Evolutionary conservation across 495 filamentous ascomycete genomes (phyloP), one percentile per base, ranked within the genome.

Genomic region (Aspergillus hancockii): DNA sequence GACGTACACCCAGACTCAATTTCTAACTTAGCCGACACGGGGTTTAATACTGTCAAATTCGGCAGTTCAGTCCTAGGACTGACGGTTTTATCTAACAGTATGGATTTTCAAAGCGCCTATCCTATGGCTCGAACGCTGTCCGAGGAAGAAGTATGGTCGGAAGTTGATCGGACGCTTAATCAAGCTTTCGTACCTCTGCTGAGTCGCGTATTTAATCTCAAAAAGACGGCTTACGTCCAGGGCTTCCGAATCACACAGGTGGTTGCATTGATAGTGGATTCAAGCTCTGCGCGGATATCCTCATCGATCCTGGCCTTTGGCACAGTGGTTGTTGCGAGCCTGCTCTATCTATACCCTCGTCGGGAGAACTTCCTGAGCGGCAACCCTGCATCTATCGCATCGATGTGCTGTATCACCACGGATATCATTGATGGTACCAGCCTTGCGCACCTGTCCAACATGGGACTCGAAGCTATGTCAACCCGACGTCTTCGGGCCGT

Each of bases 341-440:
- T 56, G 4, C 41, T 46, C 30, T 56, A 56, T 22, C 28, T 32
- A 9, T 56, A 56, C 43, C 54, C 43, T 19, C 54, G 54, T 5
- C 54, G 54, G 3, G 25, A 22, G 22, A 56, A 56, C 30, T 25
- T 56, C n/a, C 54, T 56, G 22, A 30, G 54, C 22, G 31, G 54
- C n/a, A 46, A 56, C 43, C 54, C 54, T 32, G 54, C 54, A 14
- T 56, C 54, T 22, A 56, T 56, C 25, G 41, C 54, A 16, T 56
- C 43, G 0, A 56, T 56, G 54, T 56, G 54, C 28, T 45, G 43
- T 23, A 47, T 56, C 28, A 49, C 47, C 19, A 31, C 54, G 16
- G 31, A 56, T 25, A 31, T 56, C 16, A 49, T 56, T 7, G 54
- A 49, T 28, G 30, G 8, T 13, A 12, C 41, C 14, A 34, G 45